Evolutionary conservation across 768 basidiomycete genomes (phyloP).

Genomic region (Termitomyces sp.): DNA sequence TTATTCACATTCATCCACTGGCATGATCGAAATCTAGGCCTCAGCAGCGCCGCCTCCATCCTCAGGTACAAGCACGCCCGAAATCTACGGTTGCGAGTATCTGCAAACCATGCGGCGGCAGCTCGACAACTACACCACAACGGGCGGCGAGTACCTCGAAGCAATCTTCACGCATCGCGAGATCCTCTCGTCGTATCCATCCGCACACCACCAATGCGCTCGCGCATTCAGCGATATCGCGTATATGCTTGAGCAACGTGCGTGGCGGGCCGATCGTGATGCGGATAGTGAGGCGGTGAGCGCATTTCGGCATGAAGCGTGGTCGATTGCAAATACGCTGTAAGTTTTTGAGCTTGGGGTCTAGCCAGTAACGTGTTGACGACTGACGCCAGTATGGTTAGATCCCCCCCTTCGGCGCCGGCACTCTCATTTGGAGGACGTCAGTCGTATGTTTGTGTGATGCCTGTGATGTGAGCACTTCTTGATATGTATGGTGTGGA

Average conservation of each 20-base stretch:
- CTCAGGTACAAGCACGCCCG: constrained; percentile 41
- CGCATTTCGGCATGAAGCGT: constrained; percentile 70
- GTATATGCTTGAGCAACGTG: constrained; percentile 56
- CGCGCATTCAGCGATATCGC: constrained; percentile 67
- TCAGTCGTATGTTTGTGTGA: constrained; percentile 24
- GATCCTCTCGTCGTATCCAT: constrained; percentile 59
- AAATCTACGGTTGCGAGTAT: constrained; percentile 57
- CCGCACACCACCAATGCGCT: constrained; percentile 63
- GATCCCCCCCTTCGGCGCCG: constrained; percentile 11
- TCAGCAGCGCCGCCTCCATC: constrained; percentile 40
- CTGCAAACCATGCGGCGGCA: constrained; percentile 59
- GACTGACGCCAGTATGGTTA: not conserved
- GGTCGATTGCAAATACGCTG: constrained; percentile 47
- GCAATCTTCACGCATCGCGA: constrained; percentile 77
- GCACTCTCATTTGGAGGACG: constrained; percentile 1
- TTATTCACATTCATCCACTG: not conserved
- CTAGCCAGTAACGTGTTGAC: not conserved
- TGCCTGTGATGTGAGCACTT: constrained; percentile 25
- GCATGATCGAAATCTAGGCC: not conserved
- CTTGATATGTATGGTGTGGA: not conserved
- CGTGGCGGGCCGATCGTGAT: constrained; percentile 71
- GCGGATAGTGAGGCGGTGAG: constrained; percentile 67
- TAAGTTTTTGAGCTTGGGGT: constrained; percentile 19
- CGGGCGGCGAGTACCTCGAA: constrained; percentile 76
- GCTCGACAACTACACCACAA: constrained; percentile 53